Base-by-base conservation (phyloP, 768 basidiomycete species). In the Boletellus emodensis region DNA sequence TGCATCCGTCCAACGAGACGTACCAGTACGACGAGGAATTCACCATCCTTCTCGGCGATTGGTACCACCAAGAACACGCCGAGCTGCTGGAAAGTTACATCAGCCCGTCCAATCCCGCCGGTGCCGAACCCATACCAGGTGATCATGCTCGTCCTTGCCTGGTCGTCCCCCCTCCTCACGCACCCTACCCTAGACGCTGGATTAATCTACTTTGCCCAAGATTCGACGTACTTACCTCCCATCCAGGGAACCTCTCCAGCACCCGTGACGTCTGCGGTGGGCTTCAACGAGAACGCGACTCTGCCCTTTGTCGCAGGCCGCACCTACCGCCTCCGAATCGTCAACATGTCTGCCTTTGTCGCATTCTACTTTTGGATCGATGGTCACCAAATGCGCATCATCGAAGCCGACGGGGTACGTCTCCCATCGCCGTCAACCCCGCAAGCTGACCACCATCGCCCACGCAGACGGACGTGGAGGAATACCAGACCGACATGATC, bases 121-220 rank as follows among this genome's bases (percentile, higher is more conserved):
- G 93, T 17, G 83, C 84, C 0, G 94, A 97, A 62, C 94, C 94
- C 18, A 78, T 95, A 13, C 93, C 93, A n/a, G 77, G 90, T 85
- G 54, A 49, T 10, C 18, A 11, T n/a, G 15, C 28, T 28, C 10
- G 26, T 7, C 17, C 17, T 18, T 18, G 73, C 59, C 13, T 30
- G 2, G 8, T 42, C 12, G n/a, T 34, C 10, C 17, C 8, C 38
- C 15, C 47, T 1, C 30, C 42, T 5, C 28, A 42, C 3, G 6
- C n/a, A 2, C 17, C 18, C 1, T 40, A 18, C 10, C 34, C 22
- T 53, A 93, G 91, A 90, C 48, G 79, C 91, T 18, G 85, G 77
- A 7, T 66, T 94, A 39, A 81, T 96, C 36, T 96, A 97, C 68
- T 91, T 90, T 62, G 79, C 84, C 0, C 83, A 91, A 62, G 84